phyloP scores from a whole-genome alignment of 805 yeast species.

The Saccharomycopsis selenospora region DNA sequence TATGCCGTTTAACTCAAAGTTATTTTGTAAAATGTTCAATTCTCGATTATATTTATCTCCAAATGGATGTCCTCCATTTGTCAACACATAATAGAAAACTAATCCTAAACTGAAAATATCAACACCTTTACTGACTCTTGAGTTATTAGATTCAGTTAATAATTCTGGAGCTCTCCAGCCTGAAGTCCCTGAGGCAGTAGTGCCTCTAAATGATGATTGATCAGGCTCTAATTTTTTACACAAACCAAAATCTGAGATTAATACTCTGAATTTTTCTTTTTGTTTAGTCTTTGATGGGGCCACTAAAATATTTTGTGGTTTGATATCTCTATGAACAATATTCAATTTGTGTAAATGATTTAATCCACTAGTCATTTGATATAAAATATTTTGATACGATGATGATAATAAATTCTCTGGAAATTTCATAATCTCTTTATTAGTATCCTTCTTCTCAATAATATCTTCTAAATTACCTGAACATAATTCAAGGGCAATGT shows the following conservation, averaged over 20 bases:
- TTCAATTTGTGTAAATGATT: constrained; percentile 82
- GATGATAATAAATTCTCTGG: constrained; percentile 4
- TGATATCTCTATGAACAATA: constrained; percentile 90
- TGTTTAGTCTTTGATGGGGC: constrained; percentile 16
- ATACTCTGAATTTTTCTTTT: constrained; percentile 40
- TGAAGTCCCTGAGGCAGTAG: constrained; percentile 92
- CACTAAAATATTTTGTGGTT: constrained; percentile 21
- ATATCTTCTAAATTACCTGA: constrained; percentile 83
- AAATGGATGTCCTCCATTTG: constrained; percentile 86
- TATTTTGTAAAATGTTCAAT: constrained; percentile 73
- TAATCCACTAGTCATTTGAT: constrained; percentile 78
- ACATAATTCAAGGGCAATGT: constrained; percentile 90
- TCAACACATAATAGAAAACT: constrained; percentile 77
- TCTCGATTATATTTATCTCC: constrained; percentile 89
- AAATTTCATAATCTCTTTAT: constrained; percentile 29
- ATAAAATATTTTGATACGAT: constrained; percentile 47
- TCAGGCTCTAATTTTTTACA: constrained; percentile 89
- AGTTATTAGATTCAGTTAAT: constrained; percentile 34
- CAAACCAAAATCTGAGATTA: constrained; percentile 93
- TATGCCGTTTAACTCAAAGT: constrained; percentile 40
- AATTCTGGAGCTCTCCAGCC: constrained; percentile 99
- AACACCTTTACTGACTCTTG: constrained; percentile 50
- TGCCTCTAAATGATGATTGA: constrained; percentile 89
- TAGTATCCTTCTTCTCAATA: constrained; percentile 45
- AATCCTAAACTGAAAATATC: constrained; percentile 95